A percentile compares a stretch with the other conserved stretches of the same genome.
These are phyloP conservation scores for Paecilomyces sp. DNA, from an alignment of 2,329 filamentous ascomycete species.

Conservation along the genomic window DNA sequence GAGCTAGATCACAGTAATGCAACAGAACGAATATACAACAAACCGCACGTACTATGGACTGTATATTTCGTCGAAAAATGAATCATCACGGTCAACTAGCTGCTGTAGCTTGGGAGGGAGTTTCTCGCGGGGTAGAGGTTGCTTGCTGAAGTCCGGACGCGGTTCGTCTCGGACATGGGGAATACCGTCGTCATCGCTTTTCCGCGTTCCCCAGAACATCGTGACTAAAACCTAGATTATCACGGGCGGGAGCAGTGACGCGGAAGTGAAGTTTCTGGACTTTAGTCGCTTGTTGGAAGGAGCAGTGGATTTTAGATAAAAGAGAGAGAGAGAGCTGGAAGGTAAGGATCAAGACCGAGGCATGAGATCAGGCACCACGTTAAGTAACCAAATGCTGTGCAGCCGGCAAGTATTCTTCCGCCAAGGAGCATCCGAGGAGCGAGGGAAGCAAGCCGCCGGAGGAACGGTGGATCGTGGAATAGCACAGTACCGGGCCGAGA, in stretches of 20 bases:
- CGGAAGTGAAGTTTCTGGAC: conserved; percentile 1
- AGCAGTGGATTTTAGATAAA: neutral
- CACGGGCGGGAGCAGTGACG: neutral
- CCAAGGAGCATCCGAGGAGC: neutral
- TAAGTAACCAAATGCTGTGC: neutral
- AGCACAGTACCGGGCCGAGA: conserved; percentile 10
- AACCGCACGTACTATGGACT: conserved; percentile 63
- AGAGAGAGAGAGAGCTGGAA: neutral
- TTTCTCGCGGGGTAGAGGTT: conserved; percentile 42
- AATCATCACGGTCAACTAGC: conserved; percentile 57
- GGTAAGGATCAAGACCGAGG: neutral
- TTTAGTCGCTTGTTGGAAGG: neutral
- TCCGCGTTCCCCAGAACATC: conserved; percentile 27
- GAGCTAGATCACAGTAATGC: neutral
- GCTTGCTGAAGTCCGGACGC: conserved; percentile 11
- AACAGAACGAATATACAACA: conserved; percentile 1
- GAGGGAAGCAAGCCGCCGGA: conserved; percentile 5
- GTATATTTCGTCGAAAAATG: conserved; percentile 68
- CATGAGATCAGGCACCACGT: neutral
- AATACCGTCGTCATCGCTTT: conserved; percentile 11
- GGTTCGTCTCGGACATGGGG: conserved; percentile 22
- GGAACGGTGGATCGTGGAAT: conserved; percentile 15
- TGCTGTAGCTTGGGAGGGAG: conserved; percentile 51
- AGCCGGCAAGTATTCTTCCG: neutral
- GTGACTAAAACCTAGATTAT: conserved; percentile 1